Evolutionary conservation across 495 filamentous ascomycete genomes (phyloP).

Genomic region (Tirmania nivea): DNA sequence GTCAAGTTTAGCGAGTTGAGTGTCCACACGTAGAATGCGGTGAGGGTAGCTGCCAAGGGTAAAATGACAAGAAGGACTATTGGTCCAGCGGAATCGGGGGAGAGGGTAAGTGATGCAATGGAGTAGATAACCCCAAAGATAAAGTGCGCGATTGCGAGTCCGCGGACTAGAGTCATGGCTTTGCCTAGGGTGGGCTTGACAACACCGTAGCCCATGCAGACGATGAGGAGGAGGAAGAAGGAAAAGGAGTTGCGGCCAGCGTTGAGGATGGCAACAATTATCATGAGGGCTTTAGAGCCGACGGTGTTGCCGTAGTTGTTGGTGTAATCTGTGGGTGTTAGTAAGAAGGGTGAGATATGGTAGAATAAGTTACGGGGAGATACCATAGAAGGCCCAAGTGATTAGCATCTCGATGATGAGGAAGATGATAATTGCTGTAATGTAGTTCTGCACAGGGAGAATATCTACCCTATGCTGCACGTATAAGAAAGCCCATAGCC

Average conservation of each 20-base stretch:
- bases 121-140: conserved; percentile 87
- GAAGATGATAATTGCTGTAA: conserved; percentile 90
- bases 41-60: conserved; percentile 75
- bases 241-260: conserved; percentile 91
- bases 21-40: conserved; percentile 97
- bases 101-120: conserved; percentile 69
- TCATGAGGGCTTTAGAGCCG: conserved; percentile 65
- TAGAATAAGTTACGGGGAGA: not conserved
- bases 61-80: conserved; percentile 90
- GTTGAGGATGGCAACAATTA: conserved; percentile 77
- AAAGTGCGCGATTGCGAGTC: conserved; percentile 77
- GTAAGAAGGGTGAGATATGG: conserved; percentile 7
- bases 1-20: conserved; percentile 84
- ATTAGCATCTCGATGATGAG: conserved; percentile 86
- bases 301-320: conserved; percentile 66
- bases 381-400: conserved; percentile 83
- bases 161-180: conserved; percentile 87
- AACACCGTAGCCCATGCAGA: conserved; percentile 98
- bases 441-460: conserved; percentile 96
- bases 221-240: conserved; percentile 95
- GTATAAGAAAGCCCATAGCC: conserved; percentile 87
- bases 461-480: conserved; percentile 87
- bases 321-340: conserved; percentile 39
- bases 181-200: conserved; percentile 74
- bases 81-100: conserved; percentile 61